phyloP scores from a whole-genome alignment of 1,139 yeast genomes.

The Kodamaea arcana region DNA sequence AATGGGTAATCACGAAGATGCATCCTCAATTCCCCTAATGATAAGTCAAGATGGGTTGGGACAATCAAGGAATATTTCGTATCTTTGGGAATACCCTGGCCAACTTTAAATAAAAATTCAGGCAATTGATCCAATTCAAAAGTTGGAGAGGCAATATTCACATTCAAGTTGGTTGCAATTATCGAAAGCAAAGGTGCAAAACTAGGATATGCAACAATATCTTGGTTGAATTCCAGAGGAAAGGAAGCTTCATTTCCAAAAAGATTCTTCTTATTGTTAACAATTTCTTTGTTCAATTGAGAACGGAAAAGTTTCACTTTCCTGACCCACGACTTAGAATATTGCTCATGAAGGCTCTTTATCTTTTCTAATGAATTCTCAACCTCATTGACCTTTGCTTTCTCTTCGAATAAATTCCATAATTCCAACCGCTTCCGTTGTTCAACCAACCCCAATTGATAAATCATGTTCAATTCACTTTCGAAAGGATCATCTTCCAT shows the following conservation, averaged over 20 bases:
- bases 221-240: conserved; percentile 45
- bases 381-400: conserved; percentile 19
- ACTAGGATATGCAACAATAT: conserved; percentile 54
- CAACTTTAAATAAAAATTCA: conserved; percentile 61
- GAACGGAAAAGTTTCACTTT: conserved; percentile 47
- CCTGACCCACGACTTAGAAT: conserved; percentile 41
- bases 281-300: conserved; percentile 43
- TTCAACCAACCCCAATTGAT: conserved; percentile 71
- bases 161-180: conserved; percentile 52
- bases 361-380: conserved; percentile 8
- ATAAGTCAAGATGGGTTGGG: conserved; percentile 54
- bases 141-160: conserved; percentile 51
- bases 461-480: conserved; percentile 66
- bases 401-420: conserved; percentile 41
- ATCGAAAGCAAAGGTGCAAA: conserved; percentile 65
- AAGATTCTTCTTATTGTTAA: conserved; percentile 47
- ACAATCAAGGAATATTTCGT: conserved; percentile 64
- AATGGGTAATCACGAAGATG: conserved; percentile 68
- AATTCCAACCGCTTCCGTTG: conserved; percentile 65
- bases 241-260: conserved; percentile 42
- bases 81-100: conserved; percentile 78
- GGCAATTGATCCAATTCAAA: conserved; percentile 53
- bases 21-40: conserved; percentile 48
- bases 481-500: conserved; percentile 90
- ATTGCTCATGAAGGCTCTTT: conserved; percentile 10